Evolutionary conservation across 768 basidiomycete species (phyloP).

Genomic region (Kwoniella shandongensis): DNA sequence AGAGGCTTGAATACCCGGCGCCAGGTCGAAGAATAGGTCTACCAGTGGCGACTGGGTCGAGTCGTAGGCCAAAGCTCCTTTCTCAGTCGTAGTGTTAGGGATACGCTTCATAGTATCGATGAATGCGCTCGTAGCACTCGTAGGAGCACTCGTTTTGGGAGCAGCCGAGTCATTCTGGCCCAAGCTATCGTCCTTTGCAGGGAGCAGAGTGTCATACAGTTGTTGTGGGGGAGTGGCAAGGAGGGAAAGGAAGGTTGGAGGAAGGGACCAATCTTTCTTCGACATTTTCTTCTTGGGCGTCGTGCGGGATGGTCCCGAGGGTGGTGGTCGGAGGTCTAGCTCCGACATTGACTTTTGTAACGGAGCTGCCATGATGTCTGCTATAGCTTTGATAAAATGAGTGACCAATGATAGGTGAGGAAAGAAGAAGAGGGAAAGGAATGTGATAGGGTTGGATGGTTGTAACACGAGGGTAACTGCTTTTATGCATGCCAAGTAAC

Average conservation of each 20-base stretch:
- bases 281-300: not conserved
- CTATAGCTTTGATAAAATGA: no score
- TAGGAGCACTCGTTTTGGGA: not conserved
- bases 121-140: conserved; percentile 15
- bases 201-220: conserved; percentile 7
- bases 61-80: conserved; percentile 19
- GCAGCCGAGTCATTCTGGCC: not conserved
- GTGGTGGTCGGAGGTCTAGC: no score
- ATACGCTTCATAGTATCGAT: conserved; percentile 18
- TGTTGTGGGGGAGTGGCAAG: conserved; percentile 9
- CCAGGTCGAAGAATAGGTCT: conserved; percentile 29
- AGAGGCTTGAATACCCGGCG: conserved; percentile 8
- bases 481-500: no score
- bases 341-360: no score
- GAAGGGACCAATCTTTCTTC: conserved; percentile 18
- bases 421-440: no score
- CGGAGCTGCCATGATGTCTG: no score
- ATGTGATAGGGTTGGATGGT: no score
- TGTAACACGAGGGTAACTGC: no score
- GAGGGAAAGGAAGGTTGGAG: conserved; percentile 4
- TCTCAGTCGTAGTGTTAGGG: conserved; percentile 25
- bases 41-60: conserved; percentile 24
- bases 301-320: not conserved
- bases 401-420: no score
- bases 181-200: not conserved